Conservation (phyloP, 768 basidiomycete genomes). For the Butyriboletus loyo region DNA sequence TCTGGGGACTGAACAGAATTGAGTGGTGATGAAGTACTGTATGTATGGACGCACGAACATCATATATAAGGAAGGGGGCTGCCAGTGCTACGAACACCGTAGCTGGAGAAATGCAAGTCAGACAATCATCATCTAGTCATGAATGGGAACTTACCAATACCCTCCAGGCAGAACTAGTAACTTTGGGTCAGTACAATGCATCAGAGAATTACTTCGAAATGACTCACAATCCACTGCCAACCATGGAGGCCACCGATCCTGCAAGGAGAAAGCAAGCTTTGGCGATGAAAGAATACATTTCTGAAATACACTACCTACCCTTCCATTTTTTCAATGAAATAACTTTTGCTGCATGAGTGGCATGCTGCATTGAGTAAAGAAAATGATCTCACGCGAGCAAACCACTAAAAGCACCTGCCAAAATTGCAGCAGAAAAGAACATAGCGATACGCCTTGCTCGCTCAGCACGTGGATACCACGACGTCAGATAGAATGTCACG, state of each 20-base stretch:
- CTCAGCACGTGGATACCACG: conserved; percentile 59
- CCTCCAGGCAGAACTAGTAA: conserved; percentile 29
- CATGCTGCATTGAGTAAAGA: background rate
- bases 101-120: background rate
- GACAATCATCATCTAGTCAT: background rate
- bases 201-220: background rate
- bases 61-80: conserved; percentile 48
- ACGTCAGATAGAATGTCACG: conserved; percentile 42
- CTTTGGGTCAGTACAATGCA: background rate
- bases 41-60: conserved; percentile 34
- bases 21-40: background rate
- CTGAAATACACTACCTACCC: conserved; percentile 30
- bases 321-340: conserved; percentile 29
- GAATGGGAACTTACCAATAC: conserved; percentile 7
- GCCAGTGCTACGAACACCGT: conserved; percentile 13
- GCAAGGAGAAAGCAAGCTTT: background rate
- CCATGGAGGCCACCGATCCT: conserved; percentile 33
- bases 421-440: conserved; percentile 56
- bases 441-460: conserved; percentile 54
- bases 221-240: conserved; percentile 39
- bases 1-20: conserved; percentile 7
- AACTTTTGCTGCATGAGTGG: conserved; percentile 27
- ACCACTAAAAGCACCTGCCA: conserved; percentile 49
- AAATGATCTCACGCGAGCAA: conserved; percentile 40
- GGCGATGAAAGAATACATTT: background rate